Conservation (phyloP, 495 filamentous ascomycete species). For the Cercophora sp. region DNA sequence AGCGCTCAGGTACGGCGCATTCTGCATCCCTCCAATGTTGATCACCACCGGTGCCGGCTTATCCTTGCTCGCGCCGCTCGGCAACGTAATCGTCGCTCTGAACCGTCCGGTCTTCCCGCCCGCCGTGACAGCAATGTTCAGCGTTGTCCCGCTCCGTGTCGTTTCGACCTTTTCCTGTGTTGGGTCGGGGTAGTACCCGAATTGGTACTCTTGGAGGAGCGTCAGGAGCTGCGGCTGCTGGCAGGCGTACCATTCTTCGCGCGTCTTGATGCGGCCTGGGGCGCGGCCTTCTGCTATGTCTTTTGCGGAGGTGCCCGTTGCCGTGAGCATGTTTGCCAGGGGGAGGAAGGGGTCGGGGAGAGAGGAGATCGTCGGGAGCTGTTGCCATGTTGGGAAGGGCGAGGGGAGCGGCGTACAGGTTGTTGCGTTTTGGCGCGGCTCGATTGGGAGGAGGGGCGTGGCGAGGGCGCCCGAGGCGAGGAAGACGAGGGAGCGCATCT, state of each 20-base stretch:
- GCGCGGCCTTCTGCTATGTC: slow-evolving; percentile 39
- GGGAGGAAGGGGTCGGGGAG: slow-evolving; percentile 50
- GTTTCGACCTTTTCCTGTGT: slow-evolving; percentile 47
- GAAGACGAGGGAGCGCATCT: neutral
- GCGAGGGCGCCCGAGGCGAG: neutral
- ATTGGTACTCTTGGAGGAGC: slow-evolving; percentile 53
- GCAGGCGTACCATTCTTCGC: slow-evolving; percentile 49
- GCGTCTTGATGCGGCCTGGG: slow-evolving; percentile 40
- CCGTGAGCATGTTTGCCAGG: slow-evolving; percentile 39
- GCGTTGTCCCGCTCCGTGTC: slow-evolving; percentile 44
- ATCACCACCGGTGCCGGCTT: slow-evolving; percentile 49
- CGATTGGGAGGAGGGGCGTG: neutral
- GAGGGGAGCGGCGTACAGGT: slow-evolving; percentile 35
- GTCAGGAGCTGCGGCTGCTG: slow-evolving; percentile 50
- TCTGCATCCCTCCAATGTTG: slow-evolving; percentile 52
- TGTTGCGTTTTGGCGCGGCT: neutral
- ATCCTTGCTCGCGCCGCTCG: slow-evolving; percentile 32
- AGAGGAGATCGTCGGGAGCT: slow-evolving; percentile 38
- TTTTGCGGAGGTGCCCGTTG: slow-evolving; percentile 21
- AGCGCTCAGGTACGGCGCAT: slow-evolving; percentile 45
- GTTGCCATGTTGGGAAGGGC: slow-evolving; percentile 38
- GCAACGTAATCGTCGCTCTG: slow-evolving; percentile 42
- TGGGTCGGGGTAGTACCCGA: slow-evolving; percentile 52
- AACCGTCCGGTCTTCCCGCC: slow-evolving; percentile 45
- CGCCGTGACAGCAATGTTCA: slow-evolving; percentile 45